phyloP scores from a whole-genome alignment of 345 rosid genomes.

The Cardamine occulta region DNA sequence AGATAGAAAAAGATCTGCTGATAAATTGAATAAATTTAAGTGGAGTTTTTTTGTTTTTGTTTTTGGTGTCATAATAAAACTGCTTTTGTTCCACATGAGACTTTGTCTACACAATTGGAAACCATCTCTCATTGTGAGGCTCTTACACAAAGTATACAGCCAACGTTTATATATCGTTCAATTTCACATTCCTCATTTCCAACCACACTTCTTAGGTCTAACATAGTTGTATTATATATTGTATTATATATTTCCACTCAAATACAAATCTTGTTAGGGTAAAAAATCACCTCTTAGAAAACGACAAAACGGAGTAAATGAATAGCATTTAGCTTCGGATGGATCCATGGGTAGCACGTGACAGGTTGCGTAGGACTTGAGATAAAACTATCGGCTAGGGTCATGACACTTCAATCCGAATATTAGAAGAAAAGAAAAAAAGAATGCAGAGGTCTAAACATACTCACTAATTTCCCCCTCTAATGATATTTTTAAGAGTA shows the following conservation, averaged over 20 bases:
- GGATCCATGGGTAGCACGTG: slow-evolving; percentile 1
- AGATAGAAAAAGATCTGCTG: background rate
- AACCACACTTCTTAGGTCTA: background rate
- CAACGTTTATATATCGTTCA: background rate
- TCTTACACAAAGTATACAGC: background rate
- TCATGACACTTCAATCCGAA: background rate
- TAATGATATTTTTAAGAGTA: background rate
- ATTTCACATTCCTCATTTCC: background rate
- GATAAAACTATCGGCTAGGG: background rate
- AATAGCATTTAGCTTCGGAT: background rate
- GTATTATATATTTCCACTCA: background rate
- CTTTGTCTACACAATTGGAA: background rate
- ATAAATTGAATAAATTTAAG: background rate
- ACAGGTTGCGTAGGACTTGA: background rate
- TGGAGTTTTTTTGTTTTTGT: background rate
- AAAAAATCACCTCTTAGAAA: background rate
- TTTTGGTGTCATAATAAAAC: background rate
- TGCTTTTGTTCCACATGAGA: background rate
- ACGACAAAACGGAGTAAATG: slow-evolving; percentile 1
- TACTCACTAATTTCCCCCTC: background rate
- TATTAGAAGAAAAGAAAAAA: background rate
- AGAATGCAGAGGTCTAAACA: background rate
- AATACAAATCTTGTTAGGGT: slow-evolving; percentile 20
- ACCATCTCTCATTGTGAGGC: background rate
- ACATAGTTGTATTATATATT: too few species aligned